phyloP scores from a whole-genome alignment of 208 protist genomes.

The Tritrichomonas musculus region DNA sequence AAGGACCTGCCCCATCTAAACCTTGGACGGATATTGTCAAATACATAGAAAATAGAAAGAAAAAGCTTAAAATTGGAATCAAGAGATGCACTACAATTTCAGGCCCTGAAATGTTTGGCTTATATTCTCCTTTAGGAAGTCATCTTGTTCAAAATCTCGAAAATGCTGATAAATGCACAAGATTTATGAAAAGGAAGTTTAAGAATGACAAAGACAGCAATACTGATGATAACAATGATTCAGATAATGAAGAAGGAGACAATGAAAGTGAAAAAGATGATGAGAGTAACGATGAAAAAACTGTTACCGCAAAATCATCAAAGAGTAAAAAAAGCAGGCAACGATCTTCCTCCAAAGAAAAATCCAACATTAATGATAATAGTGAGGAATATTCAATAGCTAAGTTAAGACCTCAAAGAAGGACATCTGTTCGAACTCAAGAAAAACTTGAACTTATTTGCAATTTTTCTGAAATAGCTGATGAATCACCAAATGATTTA shows the following conservation, averaged over 20 bases:
- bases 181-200: neutral
- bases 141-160: neutral
- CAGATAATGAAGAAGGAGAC: neutral
- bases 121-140: neutral
- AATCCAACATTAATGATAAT: no score
- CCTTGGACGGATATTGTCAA: neutral
- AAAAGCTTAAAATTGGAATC: neutral
- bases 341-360: no score
- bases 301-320: neutral
- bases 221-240: neutral
- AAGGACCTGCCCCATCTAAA: neutral
- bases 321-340: no score
- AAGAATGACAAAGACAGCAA: neutral
- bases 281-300: neutral
- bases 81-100: neutral
- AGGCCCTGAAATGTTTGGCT: neutral
- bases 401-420: no score
- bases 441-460: no score
- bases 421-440: no score
- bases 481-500: no score
- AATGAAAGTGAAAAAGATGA: neutral
- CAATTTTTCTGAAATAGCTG: no score
- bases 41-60: neutral
- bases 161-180: neutral
- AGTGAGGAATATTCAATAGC: no score